A percentile compares a stretch with the other conserved stretches of the same genome.
Conservation (phyloP, 1,139 yeast species). For the Protomyces gravidus region DNA sequence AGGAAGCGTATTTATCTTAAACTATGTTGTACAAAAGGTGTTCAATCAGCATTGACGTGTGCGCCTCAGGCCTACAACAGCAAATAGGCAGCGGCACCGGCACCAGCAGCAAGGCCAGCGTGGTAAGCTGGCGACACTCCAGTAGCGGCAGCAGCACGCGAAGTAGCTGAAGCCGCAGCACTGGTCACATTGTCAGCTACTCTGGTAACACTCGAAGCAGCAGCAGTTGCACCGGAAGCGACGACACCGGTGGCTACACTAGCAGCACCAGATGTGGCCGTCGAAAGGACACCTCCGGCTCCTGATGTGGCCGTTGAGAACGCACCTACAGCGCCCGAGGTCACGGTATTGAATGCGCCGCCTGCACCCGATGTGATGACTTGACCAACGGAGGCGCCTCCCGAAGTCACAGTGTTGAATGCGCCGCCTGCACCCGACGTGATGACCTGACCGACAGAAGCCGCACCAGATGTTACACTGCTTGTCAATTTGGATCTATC, state of each 20-base stretch:
- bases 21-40: too few species aligned
- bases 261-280: constrained; percentile 4
- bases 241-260: neutral
- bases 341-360: neutral
- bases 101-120: neutral
- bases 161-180: neutral
- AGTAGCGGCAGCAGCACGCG: neutral
- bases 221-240: neutral
- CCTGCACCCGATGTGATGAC: neutral
- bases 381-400: neutral
- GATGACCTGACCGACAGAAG: neutral
- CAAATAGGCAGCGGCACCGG: neutral
- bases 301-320: constrained; percentile 1
- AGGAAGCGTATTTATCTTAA: neutral
- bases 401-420: neutral
- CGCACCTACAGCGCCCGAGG: constrained; percentile 8
- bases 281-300: constrained; percentile 5
- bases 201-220: neutral
- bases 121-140: neutral
- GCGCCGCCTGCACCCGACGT: constrained; percentile 2
- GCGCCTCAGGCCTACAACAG: neutral
- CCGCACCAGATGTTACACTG: neutral
- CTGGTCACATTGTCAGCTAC: neutral
- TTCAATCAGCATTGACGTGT: too few species aligned
- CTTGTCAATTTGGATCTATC: neutral